Evolutionary conservation across 2,329 filamentous ascomycete genomes (phyloP), one percentile per base, ranked within the genome.

Genomic region (Metarhizium sp.): DNA sequence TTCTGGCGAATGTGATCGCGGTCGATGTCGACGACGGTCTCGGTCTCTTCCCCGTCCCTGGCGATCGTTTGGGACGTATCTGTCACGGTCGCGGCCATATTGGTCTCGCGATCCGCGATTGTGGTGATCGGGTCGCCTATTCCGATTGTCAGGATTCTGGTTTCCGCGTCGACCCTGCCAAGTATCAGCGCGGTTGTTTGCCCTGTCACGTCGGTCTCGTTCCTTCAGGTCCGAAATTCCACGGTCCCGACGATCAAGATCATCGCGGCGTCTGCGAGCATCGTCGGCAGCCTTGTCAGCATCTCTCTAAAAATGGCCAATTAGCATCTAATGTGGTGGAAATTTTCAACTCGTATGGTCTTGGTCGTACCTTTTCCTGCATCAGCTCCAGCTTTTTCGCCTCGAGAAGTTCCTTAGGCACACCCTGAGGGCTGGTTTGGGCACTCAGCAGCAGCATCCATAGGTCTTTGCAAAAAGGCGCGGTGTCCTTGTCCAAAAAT

Each of bases 351-450:
- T 16, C 16, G n/a, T 13, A 4, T 30, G 5, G 18, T 11, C 20
- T 16, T 14, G 40, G 25, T 4, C 67, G 38, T 69, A 95, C 92
- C 86, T 95, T 95, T 72, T 96, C 91, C 71, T 96, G 90, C 59
- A 94, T 90, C 50, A 99, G 77, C 71, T 99, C 94, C 48, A 89
- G 75, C 73, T 97, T 99, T 78, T 99, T 99, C 0, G 92, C 92
- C 69, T 99, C 94, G 2, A 99, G 75, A 46, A 99, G 78, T 71
- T 96, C 92, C 70, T 95, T 92, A 0, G 94, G 92, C 13, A 99
- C 91, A 54, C 94, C 94, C 67, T 94, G 88, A 0, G 90, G 85
- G 68, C 86, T 96, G 45, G 81, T 77, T 71, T 99, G 94, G 10
- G 91, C 94, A 69, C 92, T 96, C 49, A 99, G 74, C 63, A 92